Evolutionary conservation across 2,329 filamentous ascomycete genomes (phyloP), one percentile per base, ranked within the genome.

Genomic region (Pyricularia grisea): DNA sequence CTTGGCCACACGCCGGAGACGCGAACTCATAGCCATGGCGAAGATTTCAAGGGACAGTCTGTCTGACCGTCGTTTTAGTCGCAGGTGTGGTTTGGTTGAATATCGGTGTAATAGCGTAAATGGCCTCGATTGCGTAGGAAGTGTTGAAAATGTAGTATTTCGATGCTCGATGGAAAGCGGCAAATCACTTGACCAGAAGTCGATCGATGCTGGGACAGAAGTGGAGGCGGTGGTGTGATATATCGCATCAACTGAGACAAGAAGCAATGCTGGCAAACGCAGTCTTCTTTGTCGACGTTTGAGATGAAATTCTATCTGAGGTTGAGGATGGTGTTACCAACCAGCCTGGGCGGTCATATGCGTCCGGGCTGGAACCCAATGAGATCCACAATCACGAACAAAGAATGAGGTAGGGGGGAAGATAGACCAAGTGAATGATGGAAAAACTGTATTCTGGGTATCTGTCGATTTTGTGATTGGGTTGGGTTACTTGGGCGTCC

Each of bases 1-100:
- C 79, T 94, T 94, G 72, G 86, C 82, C 68, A 95, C 85, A 67
- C 89, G 85, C 67, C 88, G 83, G 69, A 85, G 81, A 71, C 85
- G 79, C 65, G 83, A 85, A 64, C 83, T 77, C 83, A 84, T 86
- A 74, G 61, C 72, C 65, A 67, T 63, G 23, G 33, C 30, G 25
- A 5, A 17, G 4, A 63, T 63, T 0, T 27, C 25, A 20, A 30
- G 12, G 5, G 12, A 28, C 5, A 11, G 25, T 63, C 27, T n/a
- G 6, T 50, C 10, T n/a, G 42, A 11, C 6, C 17, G 42, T 20
- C 17, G 42, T 50, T 20, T 6, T n/a, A 6, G 20, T n/a, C 17
- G 14, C 42, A 50, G 42, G 42, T 11, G 42, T 50, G 5, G 3
- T 6, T 50, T 20, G 3, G 7, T 36, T 12, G 4, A 36, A 17